Conservation (phyloP, 1,139 yeast species). For the Eremothecium cymbalariae region DNA sequence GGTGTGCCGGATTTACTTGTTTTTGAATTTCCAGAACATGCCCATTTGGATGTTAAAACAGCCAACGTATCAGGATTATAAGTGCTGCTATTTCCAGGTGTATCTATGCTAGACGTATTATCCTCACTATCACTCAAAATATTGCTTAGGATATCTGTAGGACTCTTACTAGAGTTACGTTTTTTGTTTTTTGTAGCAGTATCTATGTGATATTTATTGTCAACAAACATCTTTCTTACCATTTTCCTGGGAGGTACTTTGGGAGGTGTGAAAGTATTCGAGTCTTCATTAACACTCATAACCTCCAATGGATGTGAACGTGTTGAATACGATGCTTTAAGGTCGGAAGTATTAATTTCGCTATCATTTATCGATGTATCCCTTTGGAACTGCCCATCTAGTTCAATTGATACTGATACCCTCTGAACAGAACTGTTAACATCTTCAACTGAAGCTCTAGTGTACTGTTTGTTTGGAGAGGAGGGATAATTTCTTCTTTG, state of each 20-base stretch:
- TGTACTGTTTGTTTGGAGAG: slow-evolving; percentile 6
- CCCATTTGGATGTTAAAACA: slow-evolving; percentile 1
- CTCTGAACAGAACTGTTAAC: not conserved
- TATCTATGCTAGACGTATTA: slow-evolving; percentile 4
- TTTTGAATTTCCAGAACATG: not conserved
- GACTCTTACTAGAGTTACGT: no score
- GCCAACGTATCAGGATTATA: slow-evolving; percentile 1
- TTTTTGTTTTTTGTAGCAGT: no score
- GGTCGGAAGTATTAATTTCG: no score
- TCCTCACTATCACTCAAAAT: slow-evolving; percentile 2
- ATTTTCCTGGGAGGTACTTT: not conserved
- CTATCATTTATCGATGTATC: slow-evolving; percentile 6
- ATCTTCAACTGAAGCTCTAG: slow-evolving; percentile 1
- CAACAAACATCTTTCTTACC: no score
- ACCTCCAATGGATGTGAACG: no score
- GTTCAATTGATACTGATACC: slow-evolving; percentile 6
- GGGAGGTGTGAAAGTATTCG: not conserved
- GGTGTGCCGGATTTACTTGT: not conserved
- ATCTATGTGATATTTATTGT: no score
- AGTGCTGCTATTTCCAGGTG: slow-evolving; percentile 2
- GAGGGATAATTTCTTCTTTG: slow-evolving; percentile 8
- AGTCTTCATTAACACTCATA: not conserved
- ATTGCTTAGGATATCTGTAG: slow-evolving; percentile 1
- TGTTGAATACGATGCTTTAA: no score
- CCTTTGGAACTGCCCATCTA: slow-evolving; percentile 7